These are phyloP conservation scores for Rhizopogon sp. DNA, from an alignment of 768 basidiomycete species.

Conservation along the genomic window DNA sequence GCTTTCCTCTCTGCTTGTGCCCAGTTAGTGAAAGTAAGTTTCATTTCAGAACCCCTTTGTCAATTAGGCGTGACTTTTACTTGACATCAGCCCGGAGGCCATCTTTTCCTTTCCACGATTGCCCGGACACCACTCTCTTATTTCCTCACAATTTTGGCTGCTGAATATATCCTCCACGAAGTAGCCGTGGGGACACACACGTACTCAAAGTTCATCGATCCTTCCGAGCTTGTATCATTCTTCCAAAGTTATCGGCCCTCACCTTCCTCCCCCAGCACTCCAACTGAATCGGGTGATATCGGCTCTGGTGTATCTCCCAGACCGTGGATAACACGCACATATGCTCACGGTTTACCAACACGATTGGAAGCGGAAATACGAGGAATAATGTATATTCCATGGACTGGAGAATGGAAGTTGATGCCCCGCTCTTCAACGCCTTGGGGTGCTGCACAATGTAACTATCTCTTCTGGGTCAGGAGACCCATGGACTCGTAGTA, in stretches of 20 bases:
- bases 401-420: conserved; percentile 65
- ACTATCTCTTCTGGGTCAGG: conserved; percentile 87
- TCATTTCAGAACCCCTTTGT: background rate
- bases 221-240: conserved; percentile 78
- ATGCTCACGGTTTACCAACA: conserved; percentile 43
- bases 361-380: conserved; percentile 74
- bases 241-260: conserved; percentile 56
- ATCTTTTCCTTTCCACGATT: conserved; percentile 93
- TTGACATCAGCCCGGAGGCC: conserved; percentile 80
- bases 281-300: background rate
- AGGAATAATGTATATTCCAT: conserved; percentile 72
- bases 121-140: conserved; percentile 78
- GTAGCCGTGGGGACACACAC: conserved; percentile 90
- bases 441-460: conserved; percentile 52
- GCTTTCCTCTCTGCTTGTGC: conserved; percentile 80
- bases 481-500: conserved; percentile 39
- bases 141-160: conserved; percentile 66
- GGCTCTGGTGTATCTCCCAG: conserved; percentile 5
- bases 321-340: conserved; percentile 60
- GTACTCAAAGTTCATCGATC: conserved; percentile 84
- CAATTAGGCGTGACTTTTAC: background rate
- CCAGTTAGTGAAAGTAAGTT: conserved; percentile 76
- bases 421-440: conserved; percentile 48
- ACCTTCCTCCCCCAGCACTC: conserved; percentile 3
- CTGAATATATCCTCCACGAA: conserved; percentile 75